These are phyloP conservation scores for Exutisphaerella laricina DNA, from an alignment of 2,329 filamentous ascomycete species.

Conservation along the genomic window DNA sequence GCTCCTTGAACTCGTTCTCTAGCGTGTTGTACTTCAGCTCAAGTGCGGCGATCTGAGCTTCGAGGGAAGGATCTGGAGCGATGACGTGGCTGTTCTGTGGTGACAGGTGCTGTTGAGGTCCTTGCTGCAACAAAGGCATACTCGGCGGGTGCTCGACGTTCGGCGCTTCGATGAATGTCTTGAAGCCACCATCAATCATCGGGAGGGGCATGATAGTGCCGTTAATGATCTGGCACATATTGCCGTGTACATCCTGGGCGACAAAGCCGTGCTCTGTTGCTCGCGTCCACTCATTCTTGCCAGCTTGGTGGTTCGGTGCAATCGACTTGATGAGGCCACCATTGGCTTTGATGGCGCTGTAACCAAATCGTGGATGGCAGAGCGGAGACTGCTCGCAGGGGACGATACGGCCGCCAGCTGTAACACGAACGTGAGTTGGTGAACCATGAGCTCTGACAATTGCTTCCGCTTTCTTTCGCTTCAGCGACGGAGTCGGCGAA, in stretches of 20 bases:
- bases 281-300: constrained; percentile 28
- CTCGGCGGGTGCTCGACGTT: constrained; percentile 28
- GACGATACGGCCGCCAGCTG: constrained; percentile 49
- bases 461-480: constrained; percentile 45
- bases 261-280: constrained; percentile 35
- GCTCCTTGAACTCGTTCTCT: constrained; percentile 32
- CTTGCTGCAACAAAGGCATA: constrained; percentile 3
- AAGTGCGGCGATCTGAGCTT: constrained; percentile 32
- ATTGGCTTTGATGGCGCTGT: constrained; percentile 35
- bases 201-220: constrained; percentile 33
- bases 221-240: constrained; percentile 35
- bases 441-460: constrained; percentile 49
- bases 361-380: constrained; percentile 36
- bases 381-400: constrained; percentile 41
- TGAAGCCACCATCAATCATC: constrained; percentile 31
- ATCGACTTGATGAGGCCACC: constrained; percentile 34
- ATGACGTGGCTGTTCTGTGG: not conserved
- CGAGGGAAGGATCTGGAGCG: constrained; percentile 22
- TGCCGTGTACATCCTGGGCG: constrained; percentile 33
- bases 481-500: constrained; percentile 47
- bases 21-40: constrained; percentile 35
- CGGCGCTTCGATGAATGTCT: constrained; percentile 34
- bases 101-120: not conserved
- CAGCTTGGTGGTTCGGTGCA: constrained; percentile 31
- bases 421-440: constrained; percentile 47